phyloP scores from a whole-genome alignment of 2,329 filamentous ascomycete species.

The Cercospora beticola region DNA sequence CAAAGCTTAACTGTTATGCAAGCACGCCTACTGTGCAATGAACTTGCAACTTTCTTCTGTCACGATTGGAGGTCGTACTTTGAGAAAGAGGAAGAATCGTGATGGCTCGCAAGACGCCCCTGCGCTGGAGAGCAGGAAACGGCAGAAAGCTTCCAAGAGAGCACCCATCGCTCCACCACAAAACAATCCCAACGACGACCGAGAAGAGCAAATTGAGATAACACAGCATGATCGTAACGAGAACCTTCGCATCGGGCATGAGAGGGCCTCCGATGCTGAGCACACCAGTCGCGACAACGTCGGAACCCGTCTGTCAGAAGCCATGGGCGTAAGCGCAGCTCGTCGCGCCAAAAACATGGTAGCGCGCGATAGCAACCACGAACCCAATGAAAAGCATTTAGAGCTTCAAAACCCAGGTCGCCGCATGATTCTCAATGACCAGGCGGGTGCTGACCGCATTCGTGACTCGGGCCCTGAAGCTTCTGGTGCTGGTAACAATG shows the following conservation, averaged over 20 bases:
- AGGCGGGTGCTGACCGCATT: neutral
- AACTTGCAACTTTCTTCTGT: neutral
- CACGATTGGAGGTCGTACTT: neutral
- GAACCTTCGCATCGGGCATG: neutral
- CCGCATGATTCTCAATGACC: neutral
- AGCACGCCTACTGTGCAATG: neutral
- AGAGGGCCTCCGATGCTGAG: neutral
- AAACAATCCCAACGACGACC: neutral
- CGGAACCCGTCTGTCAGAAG: neutral
- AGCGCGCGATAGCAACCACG: neutral
- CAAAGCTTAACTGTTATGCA: no score
- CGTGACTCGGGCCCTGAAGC: no score
- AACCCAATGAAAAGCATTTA: neutral
- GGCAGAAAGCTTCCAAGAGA: neutral
- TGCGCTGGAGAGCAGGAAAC: neutral
- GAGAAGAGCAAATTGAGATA: neutral
- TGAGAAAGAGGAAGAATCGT: neutral
- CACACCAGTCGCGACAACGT: neutral
- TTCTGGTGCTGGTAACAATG: neutral
- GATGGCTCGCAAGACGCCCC: neutral
- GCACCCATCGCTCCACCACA: neutral
- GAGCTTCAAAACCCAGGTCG: neutral
- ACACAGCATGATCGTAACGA: neutral
- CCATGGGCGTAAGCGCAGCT: neutral
- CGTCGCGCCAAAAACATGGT: neutral